Evolutionary conservation across 176 grass and related monocot genomes (phyloP), one percentile per base, ranked within the genome.

Genomic region (Eremochloa ophiuroides): DNA sequence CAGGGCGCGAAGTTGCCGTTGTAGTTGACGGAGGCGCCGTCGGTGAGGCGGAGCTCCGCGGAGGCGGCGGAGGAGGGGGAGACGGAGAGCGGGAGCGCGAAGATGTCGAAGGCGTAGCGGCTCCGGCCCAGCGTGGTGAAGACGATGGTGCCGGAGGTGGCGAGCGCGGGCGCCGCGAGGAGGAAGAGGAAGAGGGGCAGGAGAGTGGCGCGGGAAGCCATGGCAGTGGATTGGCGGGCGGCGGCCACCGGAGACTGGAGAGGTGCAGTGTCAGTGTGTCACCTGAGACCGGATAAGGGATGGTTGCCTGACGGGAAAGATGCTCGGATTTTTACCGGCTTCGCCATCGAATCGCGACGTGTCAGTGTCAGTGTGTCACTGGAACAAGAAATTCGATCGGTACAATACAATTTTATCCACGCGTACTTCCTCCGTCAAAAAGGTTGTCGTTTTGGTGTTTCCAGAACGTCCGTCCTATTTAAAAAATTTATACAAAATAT

Each of bases 31-130:
- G 92, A 98, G 71, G 83, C 62, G 66, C 92, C 90, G 44, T 98
- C 95, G 4, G 92, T 93, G 75, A 94, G 92, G 65, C 82, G 88
- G 61, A 74, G n/a, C 74, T 95, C 95, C n/a, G 60, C 6, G 10
- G 50, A 1, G 40, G 70, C 1, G 43, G 76, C 1, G 50, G 79
- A 58, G n/a, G 76, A 64, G 28, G 5, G 80, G 71, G 12, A n/a
- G n/a, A n/a, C n/a, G n/a, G 84, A 37, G 25, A 91, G 55, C 25
- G 89, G 87, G 48, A 89, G 51, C 41, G 90, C 88, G 84, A 93
- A 94, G 88, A 98, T 82, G 79, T 98, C 92, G 75, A 94, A 98
- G 71, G 84, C 73, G 90, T 94, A 98, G 86, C 90, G 86, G 88
- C 86, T 91, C 56, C 95, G 90, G 17, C 95, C 95, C 27, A 93